These are phyloP conservation scores for Globisporangium paroecandrum DNA, from an alignment of 352 stramenopile species.

Conservation along the genomic window DNA sequence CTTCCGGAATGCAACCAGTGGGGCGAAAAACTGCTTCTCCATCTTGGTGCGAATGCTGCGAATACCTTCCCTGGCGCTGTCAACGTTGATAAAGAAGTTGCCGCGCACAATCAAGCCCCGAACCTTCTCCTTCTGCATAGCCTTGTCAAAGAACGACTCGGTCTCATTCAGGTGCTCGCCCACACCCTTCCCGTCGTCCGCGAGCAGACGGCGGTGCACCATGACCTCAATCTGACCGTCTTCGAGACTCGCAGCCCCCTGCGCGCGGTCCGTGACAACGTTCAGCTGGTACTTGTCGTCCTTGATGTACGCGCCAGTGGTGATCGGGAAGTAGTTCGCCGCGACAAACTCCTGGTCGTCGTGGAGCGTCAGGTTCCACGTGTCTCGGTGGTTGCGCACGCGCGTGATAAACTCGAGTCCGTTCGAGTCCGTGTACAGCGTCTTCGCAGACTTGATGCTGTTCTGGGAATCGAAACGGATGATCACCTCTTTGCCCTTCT, in stretches of 20 bases:
- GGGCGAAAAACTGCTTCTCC: constrained; percentile 65
- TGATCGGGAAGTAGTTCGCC: constrained; percentile 98
- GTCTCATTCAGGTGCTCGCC: constrained; percentile 91
- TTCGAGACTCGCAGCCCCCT: constrained; percentile 89
- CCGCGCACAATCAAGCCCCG: constrained; percentile 68
- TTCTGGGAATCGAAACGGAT: constrained; percentile 78
- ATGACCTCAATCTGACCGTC: constrained; percentile 96
- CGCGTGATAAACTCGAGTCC: constrained; percentile 92
- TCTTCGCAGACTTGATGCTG: constrained; percentile 45
- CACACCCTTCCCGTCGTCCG: constrained; percentile 93
- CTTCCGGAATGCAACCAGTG: constrained; percentile 56
- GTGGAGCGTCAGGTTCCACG: constrained; percentile 84
- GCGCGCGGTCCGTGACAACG: constrained; percentile 90
- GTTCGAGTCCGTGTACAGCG: constrained; percentile 95
- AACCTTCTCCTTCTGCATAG: constrained; percentile 48
- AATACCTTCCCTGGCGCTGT: constrained; percentile 50
- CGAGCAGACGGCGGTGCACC: constrained; percentile 93
- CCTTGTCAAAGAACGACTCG: constrained; percentile 75
- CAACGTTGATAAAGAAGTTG: constrained; percentile 69
- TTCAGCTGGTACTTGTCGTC: constrained; percentile 81
- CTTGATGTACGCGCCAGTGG: constrained; percentile 91
- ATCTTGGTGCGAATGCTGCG: constrained; percentile 55
- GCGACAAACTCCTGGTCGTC: constrained; percentile 92
- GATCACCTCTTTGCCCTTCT: constrained; percentile 96
- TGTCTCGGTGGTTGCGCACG: constrained; percentile 84